Percentiles rank a stretch among this genome's conserved stretches.
These are phyloP conservation scores for Rhynchospora tenuis DNA, from an alignment of 176 grass and related monocot genomes.

Conservation along the genomic window DNA sequence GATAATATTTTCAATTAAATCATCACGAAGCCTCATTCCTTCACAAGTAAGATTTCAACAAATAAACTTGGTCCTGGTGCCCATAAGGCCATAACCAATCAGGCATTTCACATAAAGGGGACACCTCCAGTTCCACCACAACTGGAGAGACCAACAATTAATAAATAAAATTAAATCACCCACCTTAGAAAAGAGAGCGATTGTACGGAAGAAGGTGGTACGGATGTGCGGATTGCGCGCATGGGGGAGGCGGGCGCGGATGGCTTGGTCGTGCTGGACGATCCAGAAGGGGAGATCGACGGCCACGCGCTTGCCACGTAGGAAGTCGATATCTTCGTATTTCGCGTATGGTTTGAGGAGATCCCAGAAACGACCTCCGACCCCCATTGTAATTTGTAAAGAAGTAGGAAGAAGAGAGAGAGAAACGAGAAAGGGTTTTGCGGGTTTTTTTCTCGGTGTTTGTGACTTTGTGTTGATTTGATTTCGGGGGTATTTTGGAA, in stretches of 20 bases:
- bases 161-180: not conserved
- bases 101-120: not conserved
- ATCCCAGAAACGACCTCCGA: conserved; percentile 81
- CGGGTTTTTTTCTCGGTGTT: conserved; percentile 6
- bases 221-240: conserved; percentile 64
- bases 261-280: conserved; percentile 73
- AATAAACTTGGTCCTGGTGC: not conserved
- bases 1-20: not conserved
- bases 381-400: conserved; percentile 41
- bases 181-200: conserved; percentile 93
- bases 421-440: not conserved
- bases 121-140: not conserved
- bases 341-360: conserved; percentile 63
- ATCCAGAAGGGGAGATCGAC: conserved; percentile 96
- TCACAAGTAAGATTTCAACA: not conserved
- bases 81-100: not conserved
- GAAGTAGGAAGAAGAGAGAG: not conserved
- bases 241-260: conserved; percentile 34
- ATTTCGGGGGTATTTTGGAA: not conserved
- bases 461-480: not conserved
- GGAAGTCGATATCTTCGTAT: conserved; percentile 53
- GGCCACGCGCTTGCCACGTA: conserved; percentile 78
- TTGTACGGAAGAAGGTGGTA: conserved; percentile 76
- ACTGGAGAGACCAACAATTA: not conserved
- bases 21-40: not conserved